Evolutionary conservation across 1,139 yeast genomes (phyloP).

Genomic region (Scheffersomyces stambukii): DNA sequence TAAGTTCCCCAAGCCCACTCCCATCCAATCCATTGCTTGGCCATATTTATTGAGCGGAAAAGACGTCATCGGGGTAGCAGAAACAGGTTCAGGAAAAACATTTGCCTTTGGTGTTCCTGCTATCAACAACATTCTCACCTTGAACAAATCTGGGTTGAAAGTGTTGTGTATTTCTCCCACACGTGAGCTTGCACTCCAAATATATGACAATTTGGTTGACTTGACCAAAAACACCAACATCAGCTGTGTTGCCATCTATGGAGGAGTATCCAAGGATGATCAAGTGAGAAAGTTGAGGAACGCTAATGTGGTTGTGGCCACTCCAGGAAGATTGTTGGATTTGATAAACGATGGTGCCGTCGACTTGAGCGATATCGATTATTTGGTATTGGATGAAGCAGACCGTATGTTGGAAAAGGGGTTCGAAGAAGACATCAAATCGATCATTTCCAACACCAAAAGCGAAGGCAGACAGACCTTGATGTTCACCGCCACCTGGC

Average conservation of each 20-base stretch:
- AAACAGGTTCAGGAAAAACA: constrained; percentile 97
- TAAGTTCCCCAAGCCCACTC: constrained; percentile 86
- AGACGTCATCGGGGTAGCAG: constrained; percentile 97
- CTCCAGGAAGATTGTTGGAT: constrained; percentile 95
- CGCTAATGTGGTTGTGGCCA: constrained; percentile 80
- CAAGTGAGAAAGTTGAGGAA: constrained; percentile 67
- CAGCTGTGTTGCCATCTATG: constrained; percentile 83
- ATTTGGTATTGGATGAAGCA: constrained; percentile 92
- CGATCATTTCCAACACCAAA: constrained; percentile 59
- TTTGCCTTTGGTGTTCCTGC: constrained; percentile 98
- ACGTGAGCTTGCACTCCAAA: constrained; percentile 94
- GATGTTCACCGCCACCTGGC: constrained; percentile 91
- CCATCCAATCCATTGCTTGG: constrained; percentile 97
- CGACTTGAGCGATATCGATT: constrained; percentile 62
- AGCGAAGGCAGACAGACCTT: constrained; percentile 64
- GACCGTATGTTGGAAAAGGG: constrained; percentile 97
- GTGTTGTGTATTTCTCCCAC: constrained; percentile 93
- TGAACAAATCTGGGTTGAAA: constrained; percentile 48
- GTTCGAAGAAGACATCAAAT: constrained; percentile 91
- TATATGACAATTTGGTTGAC: constrained; percentile 73
- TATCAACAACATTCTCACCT: constrained; percentile 58
- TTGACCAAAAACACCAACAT: constrained; percentile 61
- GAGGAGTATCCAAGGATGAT: constrained; percentile 95
- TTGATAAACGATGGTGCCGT: constrained; percentile 85
- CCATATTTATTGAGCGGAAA: constrained; percentile 77